phyloP scores from a whole-genome alignment of 2,329 filamentous ascomycete species.

The Colletotrichum sp. region DNA sequence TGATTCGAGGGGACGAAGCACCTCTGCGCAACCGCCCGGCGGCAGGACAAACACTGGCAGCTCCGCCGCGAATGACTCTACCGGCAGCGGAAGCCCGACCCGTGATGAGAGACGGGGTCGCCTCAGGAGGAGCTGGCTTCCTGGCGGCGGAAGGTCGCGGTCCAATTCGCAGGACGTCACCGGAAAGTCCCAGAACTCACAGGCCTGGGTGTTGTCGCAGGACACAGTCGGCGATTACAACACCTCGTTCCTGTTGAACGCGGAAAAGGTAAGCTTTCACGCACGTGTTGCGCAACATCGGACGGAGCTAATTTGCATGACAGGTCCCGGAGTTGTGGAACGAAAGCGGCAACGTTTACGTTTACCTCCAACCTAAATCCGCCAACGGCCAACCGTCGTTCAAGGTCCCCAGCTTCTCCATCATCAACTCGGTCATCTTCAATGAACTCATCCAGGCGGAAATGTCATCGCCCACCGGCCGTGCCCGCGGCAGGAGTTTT shows the following conservation, averaged over 20 bases:
- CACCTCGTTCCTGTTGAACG: slow-evolving; percentile 52
- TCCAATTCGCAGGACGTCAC: slow-evolving; percentile 50
- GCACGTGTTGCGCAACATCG: slow-evolving; percentile 15
- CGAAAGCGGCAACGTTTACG: slow-evolving; percentile 59
- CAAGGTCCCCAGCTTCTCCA: slow-evolving; percentile 60
- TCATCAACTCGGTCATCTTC: slow-evolving; percentile 60
- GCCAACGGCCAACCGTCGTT: slow-evolving; percentile 62
- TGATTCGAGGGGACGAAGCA: slow-evolving; percentile 49
- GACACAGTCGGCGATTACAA: slow-evolving; percentile 62
- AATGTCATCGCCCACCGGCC: slow-evolving; percentile 32
- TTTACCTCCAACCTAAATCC: slow-evolving; percentile 61
- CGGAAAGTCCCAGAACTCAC: slow-evolving; percentile 23
- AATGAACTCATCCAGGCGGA: slow-evolving; percentile 57
- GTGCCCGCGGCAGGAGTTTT: slow-evolving; percentile 48
- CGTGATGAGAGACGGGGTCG: slow-evolving; percentile 43
- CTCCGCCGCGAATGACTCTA: slow-evolving; percentile 32
- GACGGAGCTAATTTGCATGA: slow-evolving; percentile 4
- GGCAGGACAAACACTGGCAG: slow-evolving; percentile 23
- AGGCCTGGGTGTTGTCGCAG: slow-evolving; percentile 62
- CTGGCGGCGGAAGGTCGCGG: slow-evolving; percentile 52
- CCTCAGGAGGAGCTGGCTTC: slow-evolving; percentile 59
- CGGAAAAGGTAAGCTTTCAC: slow-evolving; percentile 56
- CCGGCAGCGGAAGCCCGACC: slow-evolving; percentile 49
- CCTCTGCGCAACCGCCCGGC: slow-evolving; percentile 50
- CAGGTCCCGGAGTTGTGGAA: slow-evolving; percentile 73